Percentiles rank a stretch among this genome's conserved stretches.
These are phyloP conservation scores for Odontarrhena argentea DNA, from an alignment of 345 rosid genomes.

Conservation along the genomic window DNA sequence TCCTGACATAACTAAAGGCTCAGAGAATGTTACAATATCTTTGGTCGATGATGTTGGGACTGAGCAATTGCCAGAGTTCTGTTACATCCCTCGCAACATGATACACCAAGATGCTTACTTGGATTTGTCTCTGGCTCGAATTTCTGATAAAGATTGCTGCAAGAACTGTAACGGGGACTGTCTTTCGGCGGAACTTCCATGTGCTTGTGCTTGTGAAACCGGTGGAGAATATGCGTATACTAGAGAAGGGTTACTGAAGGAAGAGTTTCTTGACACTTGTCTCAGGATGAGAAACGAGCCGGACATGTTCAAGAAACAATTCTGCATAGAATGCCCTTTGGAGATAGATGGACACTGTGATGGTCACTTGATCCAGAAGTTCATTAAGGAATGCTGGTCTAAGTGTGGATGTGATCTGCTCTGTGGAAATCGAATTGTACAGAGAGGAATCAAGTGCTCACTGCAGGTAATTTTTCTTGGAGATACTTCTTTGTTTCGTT, in stretches of 20 bases:
- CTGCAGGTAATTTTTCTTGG: conserved; percentile 61
- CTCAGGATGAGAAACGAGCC: conserved; percentile 48
- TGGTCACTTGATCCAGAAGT: conserved; percentile 79
- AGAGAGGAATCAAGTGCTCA: conserved; percentile 67
- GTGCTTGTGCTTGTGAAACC: conserved; percentile 82
- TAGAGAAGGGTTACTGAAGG: conserved; percentile 56
- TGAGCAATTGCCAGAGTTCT: conserved; percentile 57
- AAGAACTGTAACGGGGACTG: conserved; percentile 70
- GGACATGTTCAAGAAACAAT: conserved; percentile 42
- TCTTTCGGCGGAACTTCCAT: conserved; percentile 58
- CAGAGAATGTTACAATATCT: conserved; percentile 61
- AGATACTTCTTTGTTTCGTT: no score
- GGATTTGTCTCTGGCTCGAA: conserved; percentile 69
- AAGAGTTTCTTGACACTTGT: conserved; percentile 58
- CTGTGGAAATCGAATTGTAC: conserved; percentile 87
- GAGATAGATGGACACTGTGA: conserved; percentile 74
- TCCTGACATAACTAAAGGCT: conserved; percentile 56
- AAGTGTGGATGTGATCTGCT: conserved; percentile 81
- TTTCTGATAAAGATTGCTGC: conserved; percentile 76
- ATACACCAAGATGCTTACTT: conserved; percentile 63
- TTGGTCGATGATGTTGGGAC: conserved; percentile 56
- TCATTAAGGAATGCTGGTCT: conserved; percentile 90
- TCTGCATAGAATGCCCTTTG: conserved; percentile 75
- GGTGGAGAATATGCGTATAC: conserved; percentile 86
- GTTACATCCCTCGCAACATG: conserved; percentile 63